phyloP scores from a whole-genome alignment of 2,329 filamentous ascomycete species.

The Corynespora cassiicola region DNA sequence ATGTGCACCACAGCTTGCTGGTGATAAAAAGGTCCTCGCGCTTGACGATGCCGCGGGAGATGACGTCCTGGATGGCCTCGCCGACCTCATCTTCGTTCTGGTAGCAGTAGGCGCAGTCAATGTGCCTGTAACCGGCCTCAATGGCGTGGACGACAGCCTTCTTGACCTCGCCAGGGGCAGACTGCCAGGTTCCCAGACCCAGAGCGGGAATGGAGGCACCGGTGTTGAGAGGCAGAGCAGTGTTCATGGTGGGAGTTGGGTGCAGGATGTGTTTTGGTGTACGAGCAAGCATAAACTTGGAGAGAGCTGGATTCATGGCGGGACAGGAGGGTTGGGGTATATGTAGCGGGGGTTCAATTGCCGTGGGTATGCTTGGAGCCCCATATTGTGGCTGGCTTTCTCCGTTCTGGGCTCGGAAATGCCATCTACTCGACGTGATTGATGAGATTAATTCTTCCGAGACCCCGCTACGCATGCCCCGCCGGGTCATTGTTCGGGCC shows the following conservation, averaged over 20 bases:
- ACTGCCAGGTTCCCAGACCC: conserved; percentile 49
- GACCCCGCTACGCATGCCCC: conserved; percentile 31
- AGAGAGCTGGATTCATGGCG: conserved; percentile 47
- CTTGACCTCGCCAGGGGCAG: conserved; percentile 54
- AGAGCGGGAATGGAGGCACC: conserved; percentile 47
- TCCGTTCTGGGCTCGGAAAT: conserved; percentile 13
- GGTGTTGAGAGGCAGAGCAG: conserved; percentile 47
- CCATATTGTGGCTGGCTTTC: conserved; percentile 10
- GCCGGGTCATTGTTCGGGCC: conserved; percentile 30
- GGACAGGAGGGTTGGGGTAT: conserved; percentile 23
- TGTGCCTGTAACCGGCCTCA: conserved; percentile 58
- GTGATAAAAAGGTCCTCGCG: conserved; percentile 83
- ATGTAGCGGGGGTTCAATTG: conserved; percentile 27
- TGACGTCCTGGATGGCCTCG: conserved; percentile 75
- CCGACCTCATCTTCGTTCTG: conserved; percentile 86
- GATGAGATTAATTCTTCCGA: conserved; percentile 43
- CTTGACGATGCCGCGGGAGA: conserved; percentile 71
- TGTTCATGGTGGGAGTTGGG: conserved; percentile 48
- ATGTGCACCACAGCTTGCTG: conserved; percentile 86
- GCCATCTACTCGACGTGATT: conserved; percentile 32
- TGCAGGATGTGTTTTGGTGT: conserved; percentile 45
- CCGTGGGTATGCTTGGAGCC: conserved; percentile 12
- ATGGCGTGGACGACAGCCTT: conserved; percentile 55
- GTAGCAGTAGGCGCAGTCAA: conserved; percentile 80
- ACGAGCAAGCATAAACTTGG: conserved; percentile 46